These are phyloP conservation scores for Solanum virginianum DNA, from an alignment of 257 asterid species.

Conservation along the genomic window DNA sequence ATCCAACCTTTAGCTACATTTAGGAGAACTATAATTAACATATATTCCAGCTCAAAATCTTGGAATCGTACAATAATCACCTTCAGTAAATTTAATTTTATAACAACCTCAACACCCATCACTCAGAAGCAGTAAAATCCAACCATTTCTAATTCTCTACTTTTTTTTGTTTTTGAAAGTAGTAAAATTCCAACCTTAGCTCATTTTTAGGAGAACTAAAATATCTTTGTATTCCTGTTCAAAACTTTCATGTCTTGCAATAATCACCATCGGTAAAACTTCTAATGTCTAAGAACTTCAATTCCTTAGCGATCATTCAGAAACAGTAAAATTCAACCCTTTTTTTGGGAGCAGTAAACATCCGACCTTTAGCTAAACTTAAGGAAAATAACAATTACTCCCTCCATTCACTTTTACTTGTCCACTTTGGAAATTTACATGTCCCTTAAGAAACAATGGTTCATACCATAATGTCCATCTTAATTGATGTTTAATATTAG, in stretches of 20 bases:
- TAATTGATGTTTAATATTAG: neutral
- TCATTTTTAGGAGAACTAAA: neutral
- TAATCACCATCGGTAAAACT: neutral
- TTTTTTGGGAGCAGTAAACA: neutral
- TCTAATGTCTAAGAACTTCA: neutral
- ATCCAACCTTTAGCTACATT: neutral
- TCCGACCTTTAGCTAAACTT: neutral
- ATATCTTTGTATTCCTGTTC: neutral
- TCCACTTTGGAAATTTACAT: neutral
- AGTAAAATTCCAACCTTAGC: neutral
- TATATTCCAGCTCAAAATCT: neutral
- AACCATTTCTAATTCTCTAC: neutral
- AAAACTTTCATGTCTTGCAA: neutral
- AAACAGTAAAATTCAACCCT: neutral
- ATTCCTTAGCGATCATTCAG: neutral
- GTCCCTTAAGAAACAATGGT: neutral
- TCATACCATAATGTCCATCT: neutral
- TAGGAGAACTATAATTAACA: neutral
- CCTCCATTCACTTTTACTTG: neutral
- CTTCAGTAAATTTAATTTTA: neutral
- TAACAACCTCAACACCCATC: neutral
- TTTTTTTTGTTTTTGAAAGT: neutral
- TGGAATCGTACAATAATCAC: neutral
- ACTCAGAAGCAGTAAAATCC: neutral
- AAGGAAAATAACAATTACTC: neutral